phyloP scores from a whole-genome alignment of 1,284 basidiomycete genomes.

The Leccinum subfulvum region DNA sequence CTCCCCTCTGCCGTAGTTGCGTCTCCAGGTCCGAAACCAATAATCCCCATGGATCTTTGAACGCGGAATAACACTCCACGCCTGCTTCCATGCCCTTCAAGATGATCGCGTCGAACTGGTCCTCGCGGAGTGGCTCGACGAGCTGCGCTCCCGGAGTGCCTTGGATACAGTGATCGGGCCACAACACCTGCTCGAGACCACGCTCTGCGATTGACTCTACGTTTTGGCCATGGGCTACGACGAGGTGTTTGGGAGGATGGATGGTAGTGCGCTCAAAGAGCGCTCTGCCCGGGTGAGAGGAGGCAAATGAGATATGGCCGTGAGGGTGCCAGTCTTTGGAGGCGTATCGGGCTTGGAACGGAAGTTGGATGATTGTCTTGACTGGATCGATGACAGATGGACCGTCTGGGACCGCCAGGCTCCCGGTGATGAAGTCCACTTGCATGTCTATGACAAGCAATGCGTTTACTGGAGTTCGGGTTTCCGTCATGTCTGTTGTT shows the following conservation, averaged over 20 bases:
- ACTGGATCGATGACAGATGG: conserved; percentile 41
- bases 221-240: conserved; percentile 23
- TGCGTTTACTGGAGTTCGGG: conserved; percentile 21
- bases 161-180: conserved; percentile 53
- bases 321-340: conserved; percentile 51
- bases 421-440: conserved; percentile 40
- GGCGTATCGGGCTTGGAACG: conserved; percentile 43
- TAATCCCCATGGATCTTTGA: conserved; percentile 47
- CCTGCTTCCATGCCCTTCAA: conserved; percentile 44
- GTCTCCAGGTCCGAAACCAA: conserved; percentile 38
- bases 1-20: conserved; percentile 34
- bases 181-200: conserved; percentile 45
- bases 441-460: conserved; percentile 34
- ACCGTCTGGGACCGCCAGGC: conserved; percentile 45
- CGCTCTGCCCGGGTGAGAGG: conserved; percentile 37
- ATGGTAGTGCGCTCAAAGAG: conserved; percentile 37
- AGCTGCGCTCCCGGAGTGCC: conserved; percentile 43
- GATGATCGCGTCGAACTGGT: conserved; percentile 39
- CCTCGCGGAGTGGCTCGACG: conserved; percentile 39
- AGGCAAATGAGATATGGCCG: conserved; percentile 51
- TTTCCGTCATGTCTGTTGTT: conserved; percentile 19
- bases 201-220: conserved; percentile 15
- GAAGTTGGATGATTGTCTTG: conserved; percentile 40
- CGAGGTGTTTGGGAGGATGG: conserved; percentile 39
- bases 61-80: conserved; percentile 55